Percentiles rank a stretch among this genome's conserved stretches.
phyloP scores from a whole-genome alignment of 139 green algal genomes.

The Tetradesmus obliquus region DNA sequence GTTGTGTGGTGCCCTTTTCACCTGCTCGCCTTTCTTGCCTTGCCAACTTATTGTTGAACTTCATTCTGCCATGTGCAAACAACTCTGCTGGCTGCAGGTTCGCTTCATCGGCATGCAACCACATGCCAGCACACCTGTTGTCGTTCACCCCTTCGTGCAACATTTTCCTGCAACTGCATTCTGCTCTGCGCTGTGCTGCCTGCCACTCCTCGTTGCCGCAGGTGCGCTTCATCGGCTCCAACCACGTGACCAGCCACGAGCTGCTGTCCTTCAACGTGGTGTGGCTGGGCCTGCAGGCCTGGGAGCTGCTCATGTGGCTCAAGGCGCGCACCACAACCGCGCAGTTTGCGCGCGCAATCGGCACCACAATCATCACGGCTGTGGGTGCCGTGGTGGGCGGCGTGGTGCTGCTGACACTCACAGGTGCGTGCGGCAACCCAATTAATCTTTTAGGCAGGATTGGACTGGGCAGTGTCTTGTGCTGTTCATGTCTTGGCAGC shows the following conservation, averaged over 20 bases:
- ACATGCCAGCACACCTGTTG: too few relatives aligned
- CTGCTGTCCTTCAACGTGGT: conserved; percentile 64
- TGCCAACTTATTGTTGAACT: too few relatives aligned
- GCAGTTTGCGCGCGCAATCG: conserved; percentile 25
- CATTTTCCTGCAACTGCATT: not conserved
- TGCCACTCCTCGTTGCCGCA: not conserved
- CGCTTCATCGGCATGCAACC: too few relatives aligned
- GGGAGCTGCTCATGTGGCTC: conserved; percentile 53
- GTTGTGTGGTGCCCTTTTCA: too few relatives aligned
- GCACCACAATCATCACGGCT: not conserved
- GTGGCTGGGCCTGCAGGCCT: conserved; percentile 29
- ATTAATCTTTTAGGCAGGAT: not conserved
- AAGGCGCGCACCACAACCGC: conserved; percentile 23
- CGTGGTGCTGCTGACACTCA: conserved; percentile 36
- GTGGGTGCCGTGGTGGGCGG: conserved; percentile 3
- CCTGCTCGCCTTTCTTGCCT: too few relatives aligned
- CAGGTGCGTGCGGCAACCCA: conserved; percentile 7
- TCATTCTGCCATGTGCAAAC: too few relatives aligned
- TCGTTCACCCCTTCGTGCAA: too few relatives aligned
- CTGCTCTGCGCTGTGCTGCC: not conserved
- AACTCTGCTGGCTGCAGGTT: too few relatives aligned
- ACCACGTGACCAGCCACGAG: conserved; percentile 75
- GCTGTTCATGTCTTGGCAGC: not conserved
- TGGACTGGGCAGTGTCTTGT: not conserved
- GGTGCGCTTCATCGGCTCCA: conserved; percentile 66